Evolutionary conservation across 2,329 filamentous ascomycete species (phyloP), one percentile per base, ranked within the genome.

Genomic region (Xylaria sp.): DNA sequence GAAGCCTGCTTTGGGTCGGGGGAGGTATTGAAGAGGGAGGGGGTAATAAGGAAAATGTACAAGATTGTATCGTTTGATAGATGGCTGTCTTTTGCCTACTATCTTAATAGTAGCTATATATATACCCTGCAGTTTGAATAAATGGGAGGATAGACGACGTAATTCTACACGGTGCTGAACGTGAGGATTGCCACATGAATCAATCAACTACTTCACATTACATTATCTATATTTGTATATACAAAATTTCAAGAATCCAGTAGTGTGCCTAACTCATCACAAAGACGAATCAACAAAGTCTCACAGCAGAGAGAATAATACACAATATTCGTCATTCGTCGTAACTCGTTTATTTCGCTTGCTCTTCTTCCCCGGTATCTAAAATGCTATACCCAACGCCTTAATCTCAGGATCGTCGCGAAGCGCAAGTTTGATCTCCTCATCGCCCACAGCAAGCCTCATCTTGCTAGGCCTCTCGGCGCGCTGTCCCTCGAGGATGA

Each of bases 381-480:
- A 82, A 48, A 80, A 77, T 66, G 76, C 74, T 71, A 94, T 87
- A 35, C 93, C 93, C 76, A 97, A 84, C 47, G 92, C 91, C 80
- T 91, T 94, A 64, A 97, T 91, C 77, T 98, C 93, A 8, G 88
- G 88, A 82, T 99, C 96, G 72, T 97, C 94, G 68, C 91, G 90
- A 74, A 98, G 90, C 35, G 95, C 96, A 78, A 93, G 87, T 78
- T 91, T 91, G 32, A 99, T 89, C 81, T 99, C 95, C 76, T 98
- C 95, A 69, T 97, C 93, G 13, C 93, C 92, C 73, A 98, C 91
- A 25, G 93, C 90, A 65, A 99, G 84, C 65, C 95, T 87, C 48
- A 99, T 88, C 79, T 97, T 94, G 65, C 93, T 95, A 25, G 93
- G 93, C 51, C 96, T 86, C 78, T 98, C 95, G 0, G 94, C 91